Conservation (phyloP, 352 stramenopile species). For the Pythium insidiosum region DNA sequence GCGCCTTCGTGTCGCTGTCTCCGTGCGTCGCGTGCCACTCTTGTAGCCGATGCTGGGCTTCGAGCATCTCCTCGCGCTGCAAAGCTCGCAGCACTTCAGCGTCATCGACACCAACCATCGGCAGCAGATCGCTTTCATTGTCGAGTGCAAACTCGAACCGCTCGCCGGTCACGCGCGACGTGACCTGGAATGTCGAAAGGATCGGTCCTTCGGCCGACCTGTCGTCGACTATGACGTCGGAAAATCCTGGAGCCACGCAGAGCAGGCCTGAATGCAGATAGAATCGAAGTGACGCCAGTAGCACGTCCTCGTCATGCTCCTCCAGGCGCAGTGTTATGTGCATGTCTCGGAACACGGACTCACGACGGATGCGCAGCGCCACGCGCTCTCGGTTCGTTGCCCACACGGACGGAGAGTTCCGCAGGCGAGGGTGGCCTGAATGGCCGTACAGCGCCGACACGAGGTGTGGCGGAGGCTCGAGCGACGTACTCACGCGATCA, state of each 20-base stretch:
- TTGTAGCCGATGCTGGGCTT: constrained; percentile 17
- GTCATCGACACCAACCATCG: constrained; percentile 26
- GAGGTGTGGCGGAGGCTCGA: not conserved
- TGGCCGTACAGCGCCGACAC: constrained; percentile 1
- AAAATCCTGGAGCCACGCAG: constrained; percentile 51
- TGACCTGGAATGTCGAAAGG: constrained; percentile 39
- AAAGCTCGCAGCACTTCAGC: constrained; percentile 32
- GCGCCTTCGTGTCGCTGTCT: not conserved
- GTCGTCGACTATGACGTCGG: constrained; percentile 21
- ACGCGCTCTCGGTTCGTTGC: constrained; percentile 16
- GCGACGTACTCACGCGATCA: not conserved
- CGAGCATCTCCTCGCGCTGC: constrained; percentile 29
- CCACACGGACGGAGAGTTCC: too few relatives aligned
- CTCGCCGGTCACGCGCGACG: constrained; percentile 17
- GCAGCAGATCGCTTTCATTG: constrained; percentile 47
- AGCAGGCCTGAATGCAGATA: constrained; percentile 42
- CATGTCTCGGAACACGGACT: constrained; percentile 53
- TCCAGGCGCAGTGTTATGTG: constrained; percentile 37
- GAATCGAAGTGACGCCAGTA: constrained; percentile 43
- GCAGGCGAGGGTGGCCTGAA: not conserved
- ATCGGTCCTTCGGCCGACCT: constrained; percentile 22
- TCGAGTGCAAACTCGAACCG: constrained; percentile 55
- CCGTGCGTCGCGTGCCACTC: constrained; percentile 21
- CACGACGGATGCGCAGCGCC: constrained; percentile 30
- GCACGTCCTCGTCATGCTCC: constrained; percentile 18